phyloP scores from a whole-genome alignment of 441 rosid species.

The Pelargonium cotyledonis region DNA sequence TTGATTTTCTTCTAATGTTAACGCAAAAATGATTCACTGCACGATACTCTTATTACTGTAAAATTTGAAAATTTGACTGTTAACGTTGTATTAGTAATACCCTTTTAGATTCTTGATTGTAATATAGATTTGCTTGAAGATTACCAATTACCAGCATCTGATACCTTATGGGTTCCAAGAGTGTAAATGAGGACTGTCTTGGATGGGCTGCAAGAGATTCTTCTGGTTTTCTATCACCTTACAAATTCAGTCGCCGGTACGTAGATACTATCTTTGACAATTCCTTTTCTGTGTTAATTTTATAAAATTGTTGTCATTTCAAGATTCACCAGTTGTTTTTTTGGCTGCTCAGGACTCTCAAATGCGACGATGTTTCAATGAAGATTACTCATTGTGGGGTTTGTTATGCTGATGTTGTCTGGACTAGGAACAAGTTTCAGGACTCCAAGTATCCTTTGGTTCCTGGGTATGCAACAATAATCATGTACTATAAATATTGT shows the following conservation, averaged over 20 bases:
- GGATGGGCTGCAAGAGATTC: conserved; percentile 84
- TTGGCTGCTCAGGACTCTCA: conserved; percentile 40
- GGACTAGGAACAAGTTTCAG: conserved; percentile 56
- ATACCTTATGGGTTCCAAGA: conserved; percentile 24
- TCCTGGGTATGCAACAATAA: conserved; percentile 54
- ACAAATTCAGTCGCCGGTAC: conserved; percentile 65
- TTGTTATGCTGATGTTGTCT: conserved; percentile 73
- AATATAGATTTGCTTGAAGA: neutral
- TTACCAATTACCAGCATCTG: neutral
- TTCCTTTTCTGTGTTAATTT: conserved; percentile 7
- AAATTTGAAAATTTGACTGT: neutral
- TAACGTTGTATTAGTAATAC: neutral
- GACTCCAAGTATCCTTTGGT: conserved; percentile 71
- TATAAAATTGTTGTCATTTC: neutral
- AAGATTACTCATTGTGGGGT: conserved; percentile 83
- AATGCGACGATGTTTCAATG: conserved; percentile 58
- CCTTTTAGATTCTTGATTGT: neutral
- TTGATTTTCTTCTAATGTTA: neutral
- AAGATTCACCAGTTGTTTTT: neutral
- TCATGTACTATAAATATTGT: neutral
- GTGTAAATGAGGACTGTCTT: conserved; percentile 35
- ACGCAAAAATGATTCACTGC: no score
- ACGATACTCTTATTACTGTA: no score
- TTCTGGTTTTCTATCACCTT: conserved; percentile 66
- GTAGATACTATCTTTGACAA: neutral